Evolutionary conservation across 2,329 filamentous ascomycete species (phyloP).

Genomic region (Phyllosticta citriasiana): DNA sequence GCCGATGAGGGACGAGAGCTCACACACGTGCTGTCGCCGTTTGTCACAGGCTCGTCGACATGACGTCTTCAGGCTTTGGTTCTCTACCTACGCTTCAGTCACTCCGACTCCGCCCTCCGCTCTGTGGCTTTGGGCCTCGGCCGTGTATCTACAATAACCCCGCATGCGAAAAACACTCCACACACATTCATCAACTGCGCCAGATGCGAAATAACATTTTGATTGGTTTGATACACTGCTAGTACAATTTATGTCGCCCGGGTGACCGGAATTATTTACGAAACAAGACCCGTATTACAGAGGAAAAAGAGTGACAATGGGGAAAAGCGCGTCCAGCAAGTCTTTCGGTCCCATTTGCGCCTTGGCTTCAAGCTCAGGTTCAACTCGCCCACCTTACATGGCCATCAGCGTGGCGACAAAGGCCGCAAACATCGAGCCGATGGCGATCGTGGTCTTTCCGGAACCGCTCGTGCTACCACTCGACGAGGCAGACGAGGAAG

Average conservation of each 20-base stretch:
- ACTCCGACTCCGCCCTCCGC: not conserved
- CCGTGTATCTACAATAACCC: not conserved
- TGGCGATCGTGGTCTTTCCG: constrained; percentile 3
- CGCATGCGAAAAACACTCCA: too few relatives aligned
- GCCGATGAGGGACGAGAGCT: not conserved
- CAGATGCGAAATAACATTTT: not conserved
- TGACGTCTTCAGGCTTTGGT: not conserved
- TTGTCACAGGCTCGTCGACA: not conserved
- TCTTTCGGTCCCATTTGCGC: not conserved
- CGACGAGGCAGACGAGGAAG: not conserved
- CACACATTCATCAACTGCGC: not conserved
- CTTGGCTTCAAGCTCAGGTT: not conserved
- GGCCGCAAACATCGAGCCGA: constrained; percentile 3
- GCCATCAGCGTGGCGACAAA: constrained; percentile 3
- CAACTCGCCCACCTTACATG: not conserved
- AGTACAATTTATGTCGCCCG: not conserved
- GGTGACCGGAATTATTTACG: not conserved
- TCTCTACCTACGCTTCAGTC: not conserved
- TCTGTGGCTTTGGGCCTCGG: not conserved
- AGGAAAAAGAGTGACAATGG: not conserved
- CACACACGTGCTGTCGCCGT: not conserved
- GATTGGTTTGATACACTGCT: not conserved
- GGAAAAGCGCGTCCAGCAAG: not conserved
- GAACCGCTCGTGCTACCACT: not conserved
- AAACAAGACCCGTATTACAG: not conserved